phyloP scores from a whole-genome alignment of 768 basidiomycete genomes.

The Suillus variegatus region DNA sequence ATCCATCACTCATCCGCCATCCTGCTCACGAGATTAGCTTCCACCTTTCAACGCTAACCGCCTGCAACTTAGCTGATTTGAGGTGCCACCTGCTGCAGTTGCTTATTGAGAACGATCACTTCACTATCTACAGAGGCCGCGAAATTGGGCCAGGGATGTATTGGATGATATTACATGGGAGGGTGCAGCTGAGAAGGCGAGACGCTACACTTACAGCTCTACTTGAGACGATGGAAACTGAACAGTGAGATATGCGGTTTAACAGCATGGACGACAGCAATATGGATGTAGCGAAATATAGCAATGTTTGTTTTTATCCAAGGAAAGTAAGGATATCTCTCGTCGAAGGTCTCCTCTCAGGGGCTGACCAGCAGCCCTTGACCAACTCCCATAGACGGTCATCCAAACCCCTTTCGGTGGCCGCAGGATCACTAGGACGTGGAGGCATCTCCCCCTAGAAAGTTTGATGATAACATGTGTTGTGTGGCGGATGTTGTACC shows the following conservation, averaged over 20 bases:
- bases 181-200: constrained; percentile 38
- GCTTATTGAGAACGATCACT: constrained; percentile 1
- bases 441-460: constrained; percentile 41
- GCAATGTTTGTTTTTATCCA: constrained; percentile 1
- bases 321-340: constrained; percentile 31
- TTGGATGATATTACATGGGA: constrained; percentile 42
- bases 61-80: too few species aligned
- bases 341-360: constrained; percentile 41
- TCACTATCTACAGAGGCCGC: constrained; percentile 34
- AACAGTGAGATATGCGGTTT: not conserved
- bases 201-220: not conserved
- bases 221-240: not conserved
- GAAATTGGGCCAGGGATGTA: constrained; percentile 44
- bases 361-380: constrained; percentile 43
- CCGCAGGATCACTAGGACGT: constrained; percentile 37
- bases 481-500: constrained; percentile 49
- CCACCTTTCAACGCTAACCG: too few species aligned
- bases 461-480: constrained; percentile 52
- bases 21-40: too few species aligned
- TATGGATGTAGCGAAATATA: not conserved
- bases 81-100: too few species aligned
- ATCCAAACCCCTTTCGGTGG: constrained; percentile 43
- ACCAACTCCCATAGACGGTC: constrained; percentile 49
- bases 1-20: too few species aligned
- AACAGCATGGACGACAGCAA: not conserved